Conservation (phyloP, 306 rosid species). For the Quercus aquifolioides region DNA sequence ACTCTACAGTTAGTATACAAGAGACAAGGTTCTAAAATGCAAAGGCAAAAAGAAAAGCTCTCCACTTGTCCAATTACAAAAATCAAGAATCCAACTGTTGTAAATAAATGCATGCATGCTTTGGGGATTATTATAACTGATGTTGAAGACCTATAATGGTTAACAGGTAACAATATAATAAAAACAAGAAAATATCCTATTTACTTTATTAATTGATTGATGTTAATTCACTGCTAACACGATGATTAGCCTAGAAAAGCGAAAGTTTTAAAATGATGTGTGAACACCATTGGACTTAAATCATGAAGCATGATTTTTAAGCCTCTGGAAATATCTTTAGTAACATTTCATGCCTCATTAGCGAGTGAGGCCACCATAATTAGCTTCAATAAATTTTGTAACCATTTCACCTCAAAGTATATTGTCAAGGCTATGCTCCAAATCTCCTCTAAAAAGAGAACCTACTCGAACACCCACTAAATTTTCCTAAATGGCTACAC, state of each 20-base stretch:
- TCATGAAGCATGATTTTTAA: conserved; percentile 15
- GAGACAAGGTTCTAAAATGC: conserved; percentile 13
- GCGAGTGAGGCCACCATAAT: not conserved
- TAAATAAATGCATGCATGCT: not conserved
- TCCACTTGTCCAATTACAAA: conserved; percentile 20
- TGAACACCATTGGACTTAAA: not conserved
- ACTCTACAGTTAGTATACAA: conserved; percentile 20
- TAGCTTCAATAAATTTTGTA: conserved; percentile 2
- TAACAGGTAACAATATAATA: not conserved
- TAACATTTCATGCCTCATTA: not conserved
- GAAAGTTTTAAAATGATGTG: not conserved
- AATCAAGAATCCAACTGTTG: not conserved
- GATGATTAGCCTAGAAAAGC: not conserved
- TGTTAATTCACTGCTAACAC: not conserved
- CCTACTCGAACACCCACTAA: too few species aligned
- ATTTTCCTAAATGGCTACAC: too few species aligned
- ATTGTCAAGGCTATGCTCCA: too few species aligned
- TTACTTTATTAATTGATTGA: not conserved
- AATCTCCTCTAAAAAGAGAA: too few species aligned
- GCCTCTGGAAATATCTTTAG: not conserved
- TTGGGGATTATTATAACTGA: too few species aligned
- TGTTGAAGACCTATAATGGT: not conserved
- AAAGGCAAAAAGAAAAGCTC: conserved; percentile 7
- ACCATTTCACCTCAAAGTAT: too few species aligned
- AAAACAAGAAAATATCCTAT: conserved; percentile 1